Base-by-base conservation (phyloP, 2,329 filamentous ascomycete genomes). In the Colletotrichum magnum region DNA sequence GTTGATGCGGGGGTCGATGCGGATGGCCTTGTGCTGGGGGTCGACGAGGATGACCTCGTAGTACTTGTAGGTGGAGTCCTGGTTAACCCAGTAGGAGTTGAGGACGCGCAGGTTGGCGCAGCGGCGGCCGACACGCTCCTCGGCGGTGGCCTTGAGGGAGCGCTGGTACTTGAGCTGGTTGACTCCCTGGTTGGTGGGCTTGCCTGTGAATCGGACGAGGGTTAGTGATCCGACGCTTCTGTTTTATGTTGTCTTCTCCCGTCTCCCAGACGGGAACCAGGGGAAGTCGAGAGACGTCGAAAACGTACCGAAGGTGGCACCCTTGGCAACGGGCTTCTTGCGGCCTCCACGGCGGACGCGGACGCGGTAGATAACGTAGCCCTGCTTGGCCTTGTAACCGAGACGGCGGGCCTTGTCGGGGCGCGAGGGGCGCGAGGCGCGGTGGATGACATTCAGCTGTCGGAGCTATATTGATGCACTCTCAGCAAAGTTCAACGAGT, bases 151-250 rank as follows among this genome's bases (percentile, higher is more conserved):
- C 86, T 93, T 93, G 84, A 98, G 95, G 77, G 96, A 98, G 85
- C 95, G 94, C 92, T 99, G 97, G 93, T 98, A 99, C 92, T 99
- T 99, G 85, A 99, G 94, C 91, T 99, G 96, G 92, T 99, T 99
- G 80, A 99, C 90, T 94, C 96, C 96, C 91, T 98, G 95, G 94
- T 98, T 99, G 92, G 96, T 99, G 84, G 96, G 96, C 91, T 99
- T 99, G 91, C 96, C 95, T 97, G 81, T 82, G 45, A 73, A 43
- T 66, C 67, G 28, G 24, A 59, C 12, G 5, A 26, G 24, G 21
- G 73, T 78, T 73, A 77, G 73, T 68, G 60, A 58, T 70, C 47
- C 18, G 13, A 36, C 9, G 32, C 32, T 36, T 36, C 45, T 50
- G 6, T 52, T 18, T 52, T 16, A 53, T 48, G 47, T 4, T 43